Evolutionary conservation across 192 early-diverging fungal species (phyloP).

Genomic region (Endogone sp.): DNA sequence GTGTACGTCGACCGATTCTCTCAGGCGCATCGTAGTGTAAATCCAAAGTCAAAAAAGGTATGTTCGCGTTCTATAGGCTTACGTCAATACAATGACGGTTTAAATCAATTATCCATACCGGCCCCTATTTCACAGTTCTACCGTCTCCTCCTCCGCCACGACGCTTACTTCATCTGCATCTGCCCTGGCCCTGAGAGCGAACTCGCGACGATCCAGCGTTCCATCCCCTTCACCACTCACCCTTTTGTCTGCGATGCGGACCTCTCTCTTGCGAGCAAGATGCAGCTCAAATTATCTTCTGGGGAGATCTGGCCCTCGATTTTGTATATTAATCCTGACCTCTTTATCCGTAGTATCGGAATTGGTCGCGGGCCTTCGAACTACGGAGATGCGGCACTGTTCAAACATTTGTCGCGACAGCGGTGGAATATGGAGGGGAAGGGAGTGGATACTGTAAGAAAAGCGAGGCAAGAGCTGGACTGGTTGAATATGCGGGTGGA

Average conservation of each 20-base stretch:
- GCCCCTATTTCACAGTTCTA: constrained; percentile 20
- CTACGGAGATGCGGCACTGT: constrained; percentile 13
- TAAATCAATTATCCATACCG: no score
- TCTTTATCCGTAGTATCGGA: constrained; percentile 17
- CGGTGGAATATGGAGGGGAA: constrained; percentile 14
- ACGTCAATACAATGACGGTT: no score
- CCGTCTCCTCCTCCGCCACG: constrained; percentile 18
- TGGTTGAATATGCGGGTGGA: constrained; percentile 14
- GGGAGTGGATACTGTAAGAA: constrained; percentile 9
- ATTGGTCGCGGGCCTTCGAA: constrained; percentile 20
- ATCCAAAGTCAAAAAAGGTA: constrained; percentile 20
- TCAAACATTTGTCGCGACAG: constrained; percentile 14
- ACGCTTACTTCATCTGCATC: constrained; percentile 31
- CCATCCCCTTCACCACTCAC: constrained; percentile 17
- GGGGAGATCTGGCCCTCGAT: constrained; percentile 25
- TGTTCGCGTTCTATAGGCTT: background rate
- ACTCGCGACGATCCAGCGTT: constrained; percentile 13
- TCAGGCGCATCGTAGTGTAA: constrained; percentile 8
- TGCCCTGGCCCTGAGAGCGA: constrained; percentile 23
- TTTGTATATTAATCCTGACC: constrained; percentile 2
- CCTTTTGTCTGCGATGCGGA: constrained; percentile 26
- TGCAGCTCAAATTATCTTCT: constrained; percentile 18
- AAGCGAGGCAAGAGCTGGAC: constrained; percentile 8
- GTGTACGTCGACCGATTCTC: constrained; percentile 27
- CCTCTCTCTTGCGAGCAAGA: constrained; percentile 8